A percentile compares a stretch with the other conserved stretches of the same genome.
Evolutionary conservation across 345 rosid genomes (phyloP).

Genomic region (Gossypium rotundifolium): DNA sequence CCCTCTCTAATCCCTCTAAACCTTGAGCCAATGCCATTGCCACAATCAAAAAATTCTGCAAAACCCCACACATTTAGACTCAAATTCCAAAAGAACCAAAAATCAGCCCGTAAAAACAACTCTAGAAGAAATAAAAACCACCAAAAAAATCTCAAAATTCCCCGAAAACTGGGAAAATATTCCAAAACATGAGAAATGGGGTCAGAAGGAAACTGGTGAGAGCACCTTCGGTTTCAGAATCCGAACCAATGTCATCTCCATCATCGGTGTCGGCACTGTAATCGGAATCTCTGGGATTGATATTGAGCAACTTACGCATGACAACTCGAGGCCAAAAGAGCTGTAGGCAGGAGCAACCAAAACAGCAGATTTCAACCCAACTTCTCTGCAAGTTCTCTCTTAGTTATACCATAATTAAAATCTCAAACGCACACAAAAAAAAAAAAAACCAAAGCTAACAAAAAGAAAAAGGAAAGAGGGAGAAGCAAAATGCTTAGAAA

Average conservation of each 20-base stretch:
- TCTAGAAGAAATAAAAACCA: neutral
- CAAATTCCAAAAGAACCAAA: neutral
- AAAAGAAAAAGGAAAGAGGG: neutral
- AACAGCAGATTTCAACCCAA: slow-evolving; percentile 71
- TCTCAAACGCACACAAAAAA: neutral
- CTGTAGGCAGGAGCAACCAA: slow-evolving; percentile 79
- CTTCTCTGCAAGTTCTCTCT: slow-evolving; percentile 51
- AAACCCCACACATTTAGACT: slow-evolving; percentile 1
- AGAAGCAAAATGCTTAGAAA: neutral
- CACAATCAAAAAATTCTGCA: neutral
- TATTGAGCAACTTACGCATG: slow-evolving; percentile 80
- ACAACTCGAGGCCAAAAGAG: slow-evolving; percentile 75
- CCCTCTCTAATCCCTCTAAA: slow-evolving; percentile 23
- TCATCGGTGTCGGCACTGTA: slow-evolving; percentile 77
- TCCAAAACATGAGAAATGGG: neutral
- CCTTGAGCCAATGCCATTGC: slow-evolving; percentile 19
- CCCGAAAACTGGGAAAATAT: neutral
- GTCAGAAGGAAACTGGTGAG: neutral
- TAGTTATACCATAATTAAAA: slow-evolving; percentile 14
- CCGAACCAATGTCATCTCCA: slow-evolving; percentile 26
- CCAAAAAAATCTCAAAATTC: neutral
- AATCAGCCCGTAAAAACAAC: neutral
- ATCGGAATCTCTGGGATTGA: slow-evolving; percentile 56
- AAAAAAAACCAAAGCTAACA: neutral
- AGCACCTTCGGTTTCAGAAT: slow-evolving; percentile 47